These are phyloP conservation scores for Xenosphaeropsis pyriputrescens DNA, from an alignment of 2,329 filamentous ascomycete genomes.

Conservation along the genomic window DNA sequence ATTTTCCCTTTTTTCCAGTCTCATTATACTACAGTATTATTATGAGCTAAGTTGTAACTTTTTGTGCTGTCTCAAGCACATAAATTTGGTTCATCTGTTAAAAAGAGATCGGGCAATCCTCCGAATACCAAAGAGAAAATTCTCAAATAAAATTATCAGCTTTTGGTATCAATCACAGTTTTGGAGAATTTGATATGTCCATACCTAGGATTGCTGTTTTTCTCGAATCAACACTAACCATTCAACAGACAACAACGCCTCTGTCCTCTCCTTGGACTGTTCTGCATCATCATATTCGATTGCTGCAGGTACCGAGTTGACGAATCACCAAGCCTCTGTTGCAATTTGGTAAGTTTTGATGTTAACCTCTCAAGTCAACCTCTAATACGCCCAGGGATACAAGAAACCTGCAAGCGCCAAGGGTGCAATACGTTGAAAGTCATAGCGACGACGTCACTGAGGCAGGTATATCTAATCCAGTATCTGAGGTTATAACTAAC, in stretches of 20 bases:
- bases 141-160: too few relatives aligned
- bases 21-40: too few relatives aligned
- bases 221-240: background rate
- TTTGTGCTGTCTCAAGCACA: too few relatives aligned
- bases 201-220: background rate
- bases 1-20: too few relatives aligned
- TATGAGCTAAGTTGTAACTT: too few relatives aligned
- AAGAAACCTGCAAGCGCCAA: slow-evolving; percentile 29
- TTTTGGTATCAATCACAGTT: background rate
- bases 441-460: slow-evolving; percentile 56
- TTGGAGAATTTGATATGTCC: too few relatives aligned
- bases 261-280: slow-evolving; percentile 52
- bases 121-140: too few relatives aligned
- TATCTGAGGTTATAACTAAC: background rate
- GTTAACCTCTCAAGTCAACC: background rate
- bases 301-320: slow-evolving; percentile 60
- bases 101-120: too few relatives aligned
- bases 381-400: slow-evolving; percentile 33
- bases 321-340: slow-evolving; percentile 45
- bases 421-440: slow-evolving; percentile 43
- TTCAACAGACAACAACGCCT: slow-evolving; percentile 25
- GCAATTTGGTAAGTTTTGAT: slow-evolving; percentile 36
- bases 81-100: too few relatives aligned
- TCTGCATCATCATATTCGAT: slow-evolving; percentile 40
- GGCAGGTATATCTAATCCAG: slow-evolving; percentile 15